Evolutionary conservation across 495 filamentous ascomycete species (phyloP).

Genomic region (Lineolata rhizophorae): DNA sequence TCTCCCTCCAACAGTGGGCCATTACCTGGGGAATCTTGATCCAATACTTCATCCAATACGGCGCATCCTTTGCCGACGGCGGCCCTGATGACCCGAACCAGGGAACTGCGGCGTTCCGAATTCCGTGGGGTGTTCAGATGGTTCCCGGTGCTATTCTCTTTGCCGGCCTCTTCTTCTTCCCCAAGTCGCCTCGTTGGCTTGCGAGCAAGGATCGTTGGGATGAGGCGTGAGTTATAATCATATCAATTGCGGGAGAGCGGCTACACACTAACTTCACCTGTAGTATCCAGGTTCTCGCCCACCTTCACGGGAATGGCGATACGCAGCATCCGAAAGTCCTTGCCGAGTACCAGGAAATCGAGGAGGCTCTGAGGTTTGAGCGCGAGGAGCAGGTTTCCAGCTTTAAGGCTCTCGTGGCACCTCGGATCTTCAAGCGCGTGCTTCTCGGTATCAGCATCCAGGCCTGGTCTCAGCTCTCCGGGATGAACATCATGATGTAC

Average conservation of each 20-base stretch:
- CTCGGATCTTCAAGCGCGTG: slow-evolving; percentile 45
- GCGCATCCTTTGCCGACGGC: slow-evolving; percentile 37
- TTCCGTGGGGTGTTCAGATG: slow-evolving; percentile 55
- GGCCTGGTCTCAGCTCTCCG: slow-evolving; percentile 49
- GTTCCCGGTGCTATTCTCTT: slow-evolving; percentile 45
- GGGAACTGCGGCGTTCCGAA: slow-evolving; percentile 34
- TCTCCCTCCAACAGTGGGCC: slow-evolving; percentile 53
- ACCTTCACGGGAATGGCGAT: slow-evolving; percentile 41
- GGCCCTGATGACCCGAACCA: slow-evolving; percentile 33
- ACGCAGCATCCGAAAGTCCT: slow-evolving; percentile 37
- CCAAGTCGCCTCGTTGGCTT: slow-evolving; percentile 55
- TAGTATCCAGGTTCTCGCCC: slow-evolving; percentile 31
- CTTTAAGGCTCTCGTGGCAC: slow-evolving; percentile 34
- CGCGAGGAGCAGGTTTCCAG: slow-evolving; percentile 32
- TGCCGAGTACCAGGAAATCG: slow-evolving; percentile 43
- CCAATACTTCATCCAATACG: slow-evolving; percentile 56
- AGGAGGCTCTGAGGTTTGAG: slow-evolving; percentile 39
- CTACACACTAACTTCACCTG: neutral
- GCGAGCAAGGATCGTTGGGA: slow-evolving; percentile 57
- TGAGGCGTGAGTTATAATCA: slow-evolving; percentile 24
- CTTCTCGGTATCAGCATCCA: slow-evolving; percentile 50
- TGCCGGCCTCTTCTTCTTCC: slow-evolving; percentile 45
- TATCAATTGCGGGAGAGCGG: too few species aligned
- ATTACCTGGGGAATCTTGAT: slow-evolving; percentile 44
- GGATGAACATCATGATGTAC: slow-evolving; percentile 52